A percentile compares a stretch with the other conserved stretches of the same genome.
Evolutionary conservation across 805 yeast species (phyloP).

Genomic region (Barnettozyma vustinii): DNA sequence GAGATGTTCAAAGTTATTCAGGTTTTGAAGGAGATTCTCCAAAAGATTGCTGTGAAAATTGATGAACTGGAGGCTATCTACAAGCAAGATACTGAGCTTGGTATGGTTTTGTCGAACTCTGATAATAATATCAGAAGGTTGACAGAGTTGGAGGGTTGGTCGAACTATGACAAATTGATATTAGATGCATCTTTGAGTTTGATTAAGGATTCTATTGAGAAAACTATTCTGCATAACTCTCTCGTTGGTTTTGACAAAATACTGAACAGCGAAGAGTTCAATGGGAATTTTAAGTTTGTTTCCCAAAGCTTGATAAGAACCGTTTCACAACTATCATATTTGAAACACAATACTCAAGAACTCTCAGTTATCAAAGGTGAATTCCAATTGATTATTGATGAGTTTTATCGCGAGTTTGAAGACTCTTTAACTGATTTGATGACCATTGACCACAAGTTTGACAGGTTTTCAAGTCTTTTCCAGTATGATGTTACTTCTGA

Average conservation of each 20-base stretch:
- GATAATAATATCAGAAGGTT: slow-evolving; percentile 41
- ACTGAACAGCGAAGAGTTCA: slow-evolving; percentile 26
- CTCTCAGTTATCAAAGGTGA: slow-evolving; percentile 15
- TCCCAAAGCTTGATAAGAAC: slow-evolving; percentile 12
- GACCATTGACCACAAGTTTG: slow-evolving; percentile 32
- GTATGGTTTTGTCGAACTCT: slow-evolving; percentile 43
- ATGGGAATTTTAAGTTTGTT: slow-evolving; percentile 17
- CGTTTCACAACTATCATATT: slow-evolving; percentile 13
- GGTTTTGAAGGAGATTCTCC: slow-evolving; percentile 30
- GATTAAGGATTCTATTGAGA: slow-evolving; percentile 44
- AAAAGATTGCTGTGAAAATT: slow-evolving; percentile 40
- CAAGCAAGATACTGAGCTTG: slow-evolving; percentile 44
- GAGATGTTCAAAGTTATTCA: slow-evolving; percentile 21
- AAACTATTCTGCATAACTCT: slow-evolving; percentile 50
- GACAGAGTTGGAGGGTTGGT: slow-evolving; percentile 54
- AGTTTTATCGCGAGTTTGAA: slow-evolving; percentile 21
- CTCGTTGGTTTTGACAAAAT: slow-evolving; percentile 50
- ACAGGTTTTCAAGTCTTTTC: slow-evolving; percentile 26
- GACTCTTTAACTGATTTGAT: slow-evolving; percentile 27
- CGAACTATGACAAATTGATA: slow-evolving; percentile 34
- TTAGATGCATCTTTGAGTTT: slow-evolving; percentile 37
- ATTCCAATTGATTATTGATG: slow-evolving; percentile 13
- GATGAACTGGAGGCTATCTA: slow-evolving; percentile 46
- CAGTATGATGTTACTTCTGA: slow-evolving; percentile 20
- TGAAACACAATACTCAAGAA: slow-evolving; percentile 12